phyloP scores from a whole-genome alignment of 805 yeast genomes.

The Hyphopichia homilentoma region DNA sequence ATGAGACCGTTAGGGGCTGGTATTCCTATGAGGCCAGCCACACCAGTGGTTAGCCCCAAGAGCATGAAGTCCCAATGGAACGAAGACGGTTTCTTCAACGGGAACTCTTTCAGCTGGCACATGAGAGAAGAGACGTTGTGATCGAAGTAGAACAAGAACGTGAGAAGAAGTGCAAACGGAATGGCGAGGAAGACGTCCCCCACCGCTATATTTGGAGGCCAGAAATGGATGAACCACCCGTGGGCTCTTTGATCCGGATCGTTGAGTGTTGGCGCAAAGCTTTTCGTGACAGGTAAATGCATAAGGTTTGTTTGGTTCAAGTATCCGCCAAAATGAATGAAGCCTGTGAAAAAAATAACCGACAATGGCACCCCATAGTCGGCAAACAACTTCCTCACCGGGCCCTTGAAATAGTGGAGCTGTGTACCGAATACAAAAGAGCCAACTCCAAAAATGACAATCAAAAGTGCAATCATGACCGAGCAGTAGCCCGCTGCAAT shows the following conservation, averaged over 20 bases:
- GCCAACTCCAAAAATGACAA: constrained; percentile 73
- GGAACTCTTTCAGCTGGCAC: constrained; percentile 82
- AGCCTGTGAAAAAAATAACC: constrained; percentile 89
- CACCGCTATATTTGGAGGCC: constrained; percentile 57
- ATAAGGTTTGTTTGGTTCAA: constrained; percentile 55
- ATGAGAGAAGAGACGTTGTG: constrained; percentile 92
- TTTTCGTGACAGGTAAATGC: constrained; percentile 61
- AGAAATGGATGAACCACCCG: constrained; percentile 78
- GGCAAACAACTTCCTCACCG: constrained; percentile 63
- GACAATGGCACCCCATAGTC: constrained; percentile 85
- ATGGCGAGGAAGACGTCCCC: constrained; percentile 82
- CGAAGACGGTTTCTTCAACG: constrained; percentile 78
- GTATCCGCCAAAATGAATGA: constrained; percentile 85
- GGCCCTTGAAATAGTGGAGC: constrained; percentile 58
- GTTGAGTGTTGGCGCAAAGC: constrained; percentile 68
- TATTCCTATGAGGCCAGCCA: constrained; percentile 82
- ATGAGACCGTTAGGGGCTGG: constrained; percentile 97
- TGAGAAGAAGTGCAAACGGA: constrained; percentile 86
- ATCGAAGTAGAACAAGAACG: constrained; percentile 87
- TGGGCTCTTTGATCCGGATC: constrained; percentile 36
- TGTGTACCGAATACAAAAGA: constrained; percentile 54
- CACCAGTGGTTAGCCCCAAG: constrained; percentile 81
- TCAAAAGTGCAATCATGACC: constrained; percentile 67
- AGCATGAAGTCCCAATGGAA: constrained; percentile 92
- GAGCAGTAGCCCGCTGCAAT: constrained; percentile 65